Conservation (phyloP, 306 rosid species). For the Cucurbita pepo region DNA sequence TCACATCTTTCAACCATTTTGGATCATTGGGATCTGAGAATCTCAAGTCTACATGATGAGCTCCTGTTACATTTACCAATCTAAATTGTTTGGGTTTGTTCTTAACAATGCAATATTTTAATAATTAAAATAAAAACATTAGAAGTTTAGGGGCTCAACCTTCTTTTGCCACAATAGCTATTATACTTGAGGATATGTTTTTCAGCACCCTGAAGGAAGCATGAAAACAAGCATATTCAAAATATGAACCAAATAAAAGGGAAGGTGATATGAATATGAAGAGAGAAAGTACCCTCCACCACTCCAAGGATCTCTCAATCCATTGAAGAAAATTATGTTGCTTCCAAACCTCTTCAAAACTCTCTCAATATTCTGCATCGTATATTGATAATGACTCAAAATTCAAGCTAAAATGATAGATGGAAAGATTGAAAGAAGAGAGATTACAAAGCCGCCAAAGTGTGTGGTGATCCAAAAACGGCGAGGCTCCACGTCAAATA, state of each 20-base stretch:
- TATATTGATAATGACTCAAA: too few species aligned
- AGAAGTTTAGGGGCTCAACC: constrained; percentile 19
- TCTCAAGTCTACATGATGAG: constrained; percentile 79
- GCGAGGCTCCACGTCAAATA: constrained; percentile 23
- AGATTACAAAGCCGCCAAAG: constrained; percentile 54
- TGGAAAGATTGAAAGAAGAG: background rate
- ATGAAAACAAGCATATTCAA: background rate
- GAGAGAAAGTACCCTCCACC: constrained; percentile 71
- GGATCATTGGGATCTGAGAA: constrained; percentile 57
- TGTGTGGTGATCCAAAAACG: constrained; percentile 65
- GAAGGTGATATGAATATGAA: background rate
- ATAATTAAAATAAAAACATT: background rate
- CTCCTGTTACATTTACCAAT: constrained; percentile 27
- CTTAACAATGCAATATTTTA: background rate
- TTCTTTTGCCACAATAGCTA: constrained; percentile 65
- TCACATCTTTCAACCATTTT: constrained; percentile 56
- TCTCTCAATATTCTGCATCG: constrained; percentile 31
- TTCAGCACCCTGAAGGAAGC: constrained; percentile 41
- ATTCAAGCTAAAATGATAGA: background rate
- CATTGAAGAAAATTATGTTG: constrained; percentile 83
- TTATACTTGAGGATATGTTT: constrained; percentile 38
- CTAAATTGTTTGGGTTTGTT: background rate
- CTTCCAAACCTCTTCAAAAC: constrained; percentile 55
- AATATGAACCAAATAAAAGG: background rate
- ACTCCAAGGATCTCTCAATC: constrained; percentile 95